Base-by-base conservation (phyloP, 345 rosid species). In the Anastatica hierochuntica region DNA sequence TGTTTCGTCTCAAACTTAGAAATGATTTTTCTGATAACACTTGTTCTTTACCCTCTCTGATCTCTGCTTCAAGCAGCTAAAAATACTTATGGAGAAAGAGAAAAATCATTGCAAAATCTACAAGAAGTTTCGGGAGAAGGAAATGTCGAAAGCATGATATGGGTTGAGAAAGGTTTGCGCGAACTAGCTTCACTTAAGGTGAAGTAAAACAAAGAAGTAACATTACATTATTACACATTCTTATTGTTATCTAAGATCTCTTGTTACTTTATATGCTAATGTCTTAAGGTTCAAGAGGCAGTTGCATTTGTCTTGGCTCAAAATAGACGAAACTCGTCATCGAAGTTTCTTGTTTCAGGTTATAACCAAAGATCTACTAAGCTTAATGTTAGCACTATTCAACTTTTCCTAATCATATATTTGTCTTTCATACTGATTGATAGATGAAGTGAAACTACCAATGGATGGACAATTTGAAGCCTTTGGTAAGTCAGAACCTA, bases 151-250 rank as follows among this genome's bases (percentile, higher is more conserved):
- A 84, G 83, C 80, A 76, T 86, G 92, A 70, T 90, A 58, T 45
- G 73, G 56, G 96, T 77, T 1, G 98, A 90, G 83, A 82, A 74
- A 74, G 96, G 98, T 70, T 65, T 90, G 71, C 73, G 79, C 26
- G 96, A 90, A 79, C 64, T 82, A 59, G 86, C 85, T 68, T 67
- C 81, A 38, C 56, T 90, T 9, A 90, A 86, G 98, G 97, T 85
- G 34, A 61, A 8, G 31, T 16, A 23, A 20, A 60, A 49, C 55
- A 53, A n/a, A n/a, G n/a, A n/a, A n/a, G n/a, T n/a, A n/a, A n/a
- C n/a, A n/a, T n/a, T n/a, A n/a, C n/a, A n/a, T n/a, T n/a, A n/a
- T n/a, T n/a, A n/a, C n/a, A n/a, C n/a, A n/a, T n/a, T n/a, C n/a
- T n/a, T n/a, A n/a, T n/a, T n/a, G n/a, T n/a, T n/a, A n/a, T n/a